Evolutionary conservation across 2,329 filamentous ascomycete genomes (phyloP), one percentile per base, ranked within the genome.

Genomic region (Myotisia sp.): DNA sequence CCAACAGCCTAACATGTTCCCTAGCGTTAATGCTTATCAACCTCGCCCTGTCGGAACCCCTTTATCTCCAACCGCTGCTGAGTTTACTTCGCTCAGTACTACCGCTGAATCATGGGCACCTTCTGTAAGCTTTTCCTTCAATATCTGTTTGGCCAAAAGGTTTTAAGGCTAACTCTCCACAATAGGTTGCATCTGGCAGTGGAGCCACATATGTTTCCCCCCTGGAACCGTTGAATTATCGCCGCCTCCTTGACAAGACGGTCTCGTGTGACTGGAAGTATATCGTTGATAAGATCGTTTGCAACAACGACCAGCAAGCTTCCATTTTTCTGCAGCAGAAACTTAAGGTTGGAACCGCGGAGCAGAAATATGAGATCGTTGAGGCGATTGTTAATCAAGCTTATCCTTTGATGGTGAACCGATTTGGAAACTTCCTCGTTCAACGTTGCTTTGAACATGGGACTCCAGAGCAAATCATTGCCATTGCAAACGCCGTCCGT

Each of bases 251-350:
- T 29, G 90, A 98, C 52, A 85, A 86, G 51, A 93, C 87, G 53
- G 84, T 92, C 58, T 92, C 82, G 51, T 95, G 87, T 62, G 92
- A 98, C 63, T 98, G 87, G 90, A 92, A 90, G 62, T 94, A 93
- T 55, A 94, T 98, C 47, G 90, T 98, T 36, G 87, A 98, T 64
- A 95, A 95, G 67, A 98, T 98, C 53, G 86, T 98, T 45, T 92
- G 84, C 71, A 94, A 86, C 64, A 95, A 98, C 56, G 90, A 98
- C 53, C 90, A 98, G 59, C 90, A 98, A 59, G 90, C 92, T 6
- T 98, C 90, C 2, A 95, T 98, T 50, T 98, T 98, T 60, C 67
- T 98, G 28, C 90, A 98, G 57, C 90, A 98, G 62, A 98, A 98
- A 64, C 79, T 98, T 47, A 98, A 98, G 63, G 81, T 94, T 42